Evolutionary conservation across 352 stramenopile species (phyloP), one percentile per base, ranked within the genome.

Genomic region (Achlya hypogyna): DNA sequence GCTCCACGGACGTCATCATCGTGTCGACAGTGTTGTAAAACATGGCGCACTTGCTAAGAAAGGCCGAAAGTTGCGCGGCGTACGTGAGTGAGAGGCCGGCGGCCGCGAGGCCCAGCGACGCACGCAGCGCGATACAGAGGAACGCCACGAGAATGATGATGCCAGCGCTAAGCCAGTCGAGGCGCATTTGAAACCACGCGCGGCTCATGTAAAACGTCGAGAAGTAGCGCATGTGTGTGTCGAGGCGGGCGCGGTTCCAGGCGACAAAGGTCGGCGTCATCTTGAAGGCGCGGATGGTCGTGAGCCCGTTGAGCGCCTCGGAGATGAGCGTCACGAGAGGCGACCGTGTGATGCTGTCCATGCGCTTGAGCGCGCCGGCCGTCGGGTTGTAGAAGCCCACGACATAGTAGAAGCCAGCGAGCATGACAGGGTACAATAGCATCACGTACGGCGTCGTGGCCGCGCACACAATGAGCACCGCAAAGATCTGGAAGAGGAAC

Each of bases 101-200:
- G 62, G 93, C 86, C 1, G 82, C 89, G 71, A 82, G 96, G 9
- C 78, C 81, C 9, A 86, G 47, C 5, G 69, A 52, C 5, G 63
- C 28, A 27, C 75, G 76, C 9, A 84, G 51, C 4, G 89, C 68
- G 43, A 78, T 72, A 0, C 76, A 74, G 23, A 70, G 75, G 63
- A 89, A 82, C 0, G 76, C 71, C 12, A 45, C 38, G 6, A 45
- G 12, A 18, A 45, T 18, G 38, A 97, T 91, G 63, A 99, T 95
- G 22, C 96, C 35, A 8, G 94, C 81, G 0, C 81, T 79, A 2
- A 93, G 69, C n/a, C 73, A 74, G 42, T 90, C 93, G 12, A 99
- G 78, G 10, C 97, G 84, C 49, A 99, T 80, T 5, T 87, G 93
- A 5, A 99, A 75, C 96, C 96, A 99, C 40, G 93, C 94, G 69